Conservation (phyloP, 257 asterid genomes). For the Cynanchum wilfordii region DNA sequence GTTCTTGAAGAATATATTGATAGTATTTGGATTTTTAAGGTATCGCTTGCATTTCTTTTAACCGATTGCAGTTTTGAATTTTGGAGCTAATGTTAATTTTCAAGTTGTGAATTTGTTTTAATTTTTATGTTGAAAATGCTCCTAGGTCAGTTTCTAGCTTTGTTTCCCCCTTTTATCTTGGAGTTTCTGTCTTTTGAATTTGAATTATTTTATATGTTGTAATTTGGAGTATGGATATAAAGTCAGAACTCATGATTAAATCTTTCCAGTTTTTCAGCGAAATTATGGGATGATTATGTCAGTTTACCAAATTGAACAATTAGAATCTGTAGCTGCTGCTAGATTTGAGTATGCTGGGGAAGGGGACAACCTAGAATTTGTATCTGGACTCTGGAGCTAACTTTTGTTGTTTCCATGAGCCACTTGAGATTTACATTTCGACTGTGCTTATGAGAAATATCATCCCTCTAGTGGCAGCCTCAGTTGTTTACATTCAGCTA, state of each 20-base stretch:
- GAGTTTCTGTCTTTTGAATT: neutral
- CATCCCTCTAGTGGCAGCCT: neutral
- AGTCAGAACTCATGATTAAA: neutral
- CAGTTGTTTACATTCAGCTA: neutral
- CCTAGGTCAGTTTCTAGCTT: neutral
- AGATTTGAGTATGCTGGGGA: neutral
- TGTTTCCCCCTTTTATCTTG: neutral
- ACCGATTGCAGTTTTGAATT: neutral
- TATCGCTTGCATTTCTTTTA: neutral
- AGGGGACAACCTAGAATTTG: neutral
- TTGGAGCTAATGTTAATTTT: neutral
- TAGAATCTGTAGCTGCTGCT: neutral
- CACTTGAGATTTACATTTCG: neutral
- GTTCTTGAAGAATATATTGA: slow-evolving; percentile 59
- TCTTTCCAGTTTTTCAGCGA: neutral
- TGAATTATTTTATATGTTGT: neutral
- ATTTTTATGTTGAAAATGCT: neutral
- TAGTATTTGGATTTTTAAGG: slow-evolving; percentile 88
- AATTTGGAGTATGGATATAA: neutral
- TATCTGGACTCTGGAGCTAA: neutral
- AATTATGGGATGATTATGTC: neutral
- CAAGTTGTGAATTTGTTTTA: neutral
- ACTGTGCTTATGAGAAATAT: neutral
- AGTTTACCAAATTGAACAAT: neutral
- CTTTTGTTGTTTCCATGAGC: neutral